phyloP scores from a whole-genome alignment of 2,329 filamentous ascomycete species.

The Aspergillus sp. region DNA sequence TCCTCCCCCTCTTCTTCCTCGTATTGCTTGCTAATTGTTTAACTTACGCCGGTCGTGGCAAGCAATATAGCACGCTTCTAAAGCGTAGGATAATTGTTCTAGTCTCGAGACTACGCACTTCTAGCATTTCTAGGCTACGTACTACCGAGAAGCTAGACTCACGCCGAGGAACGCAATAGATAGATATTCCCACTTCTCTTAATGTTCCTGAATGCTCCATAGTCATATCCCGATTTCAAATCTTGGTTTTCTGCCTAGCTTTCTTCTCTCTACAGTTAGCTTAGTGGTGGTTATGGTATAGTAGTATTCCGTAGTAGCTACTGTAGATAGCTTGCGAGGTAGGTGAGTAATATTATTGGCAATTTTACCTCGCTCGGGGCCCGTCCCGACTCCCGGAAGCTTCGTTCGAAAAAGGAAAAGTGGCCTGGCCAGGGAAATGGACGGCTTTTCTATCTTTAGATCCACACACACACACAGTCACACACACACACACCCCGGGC shows the following conservation, averaged over 20 bases:
- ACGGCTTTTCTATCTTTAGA: slow-evolving; percentile 7
- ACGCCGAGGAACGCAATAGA: background rate
- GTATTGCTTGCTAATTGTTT: slow-evolving; percentile 1
- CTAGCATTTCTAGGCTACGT: background rate
- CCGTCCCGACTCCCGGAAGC: slow-evolving; percentile 3
- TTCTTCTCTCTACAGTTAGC: too few species aligned
- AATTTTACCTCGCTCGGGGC: slow-evolving; percentile 3
- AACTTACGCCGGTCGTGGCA: slow-evolving; percentile 4
- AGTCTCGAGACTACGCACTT: background rate
- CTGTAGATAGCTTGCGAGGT: background rate
- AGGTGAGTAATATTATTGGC: background rate
- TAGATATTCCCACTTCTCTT: background rate
- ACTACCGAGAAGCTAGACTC: background rate
- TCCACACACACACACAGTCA: background rate
- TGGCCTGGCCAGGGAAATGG: background rate
- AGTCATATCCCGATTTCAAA: too few species aligned
- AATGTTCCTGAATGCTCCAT: background rate
- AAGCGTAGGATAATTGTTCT: background rate
- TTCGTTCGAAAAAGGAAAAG: slow-evolving; percentile 1
- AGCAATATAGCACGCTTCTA: slow-evolving; percentile 2
- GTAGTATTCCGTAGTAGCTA: background rate
- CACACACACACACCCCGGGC: background rate
- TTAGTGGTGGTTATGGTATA: too few species aligned
- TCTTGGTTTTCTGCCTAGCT: too few species aligned
- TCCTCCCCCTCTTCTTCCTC: background rate